Percentiles rank a stretch among this genome's conserved stretches.
phyloP scores from a whole-genome alignment of 768 basidiomycete species.

The Phylloporus sp. region DNA sequence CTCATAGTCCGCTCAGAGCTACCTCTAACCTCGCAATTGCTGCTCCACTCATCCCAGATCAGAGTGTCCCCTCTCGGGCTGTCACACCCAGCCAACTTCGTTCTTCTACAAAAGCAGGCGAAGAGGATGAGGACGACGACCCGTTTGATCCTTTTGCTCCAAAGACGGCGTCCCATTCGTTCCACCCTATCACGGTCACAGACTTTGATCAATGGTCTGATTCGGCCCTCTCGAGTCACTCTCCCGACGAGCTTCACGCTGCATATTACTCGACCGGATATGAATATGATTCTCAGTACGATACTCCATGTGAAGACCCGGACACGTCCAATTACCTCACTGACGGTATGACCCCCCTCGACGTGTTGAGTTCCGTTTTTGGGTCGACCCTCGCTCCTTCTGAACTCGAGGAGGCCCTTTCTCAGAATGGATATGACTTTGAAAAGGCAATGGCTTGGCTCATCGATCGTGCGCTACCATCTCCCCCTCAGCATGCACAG shows the following conservation, averaged over 20 bases:
- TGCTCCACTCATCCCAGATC: constrained; percentile 79
- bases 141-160: constrained; percentile 75
- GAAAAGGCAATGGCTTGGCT: constrained; percentile 95
- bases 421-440: constrained; percentile 87
- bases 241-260: constrained; percentile 45
- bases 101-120: constrained; percentile 54
- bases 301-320: constrained; percentile 37
- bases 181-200: constrained; percentile 57
- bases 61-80: constrained; percentile 44
- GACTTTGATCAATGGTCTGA: constrained; percentile 61
- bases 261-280: constrained; percentile 28
- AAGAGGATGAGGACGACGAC: constrained; percentile 73
- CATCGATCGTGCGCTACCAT: constrained; percentile 63
- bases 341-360: constrained; percentile 96
- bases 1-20: constrained; percentile 61
- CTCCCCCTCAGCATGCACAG: constrained; percentile 36
- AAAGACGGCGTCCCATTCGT: constrained; percentile 42
- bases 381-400: constrained; percentile 83
- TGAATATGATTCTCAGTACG: constrained; percentile 31
- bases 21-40: constrained; percentile 89
- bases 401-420: constrained; percentile 90
- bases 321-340: constrained; percentile 61
- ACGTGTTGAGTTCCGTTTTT: constrained; percentile 92
- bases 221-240: constrained; percentile 48
- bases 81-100: constrained; percentile 69